phyloP scores from a whole-genome alignment of 768 basidiomycete species.

The Termitomyces eurrhizus region DNA sequence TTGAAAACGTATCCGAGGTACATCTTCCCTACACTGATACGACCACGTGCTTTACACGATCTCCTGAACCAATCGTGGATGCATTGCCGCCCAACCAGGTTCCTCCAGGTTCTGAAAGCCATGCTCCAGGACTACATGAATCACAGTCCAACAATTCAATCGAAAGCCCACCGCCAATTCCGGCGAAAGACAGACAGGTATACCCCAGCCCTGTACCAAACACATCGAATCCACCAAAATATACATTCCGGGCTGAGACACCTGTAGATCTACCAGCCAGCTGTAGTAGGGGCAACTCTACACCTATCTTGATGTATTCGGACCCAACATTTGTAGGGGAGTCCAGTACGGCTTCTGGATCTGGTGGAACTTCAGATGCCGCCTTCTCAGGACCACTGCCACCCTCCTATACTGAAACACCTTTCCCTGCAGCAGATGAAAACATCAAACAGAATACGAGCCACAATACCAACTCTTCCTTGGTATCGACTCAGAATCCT shows the following conservation, averaged over 20 bases:
- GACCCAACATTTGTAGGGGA: neutral
- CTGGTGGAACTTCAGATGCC: neutral
- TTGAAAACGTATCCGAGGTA: neutral
- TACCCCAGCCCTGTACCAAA: neutral
- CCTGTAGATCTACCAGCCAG: neutral
- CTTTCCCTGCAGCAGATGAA: neutral
- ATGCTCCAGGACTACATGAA: neutral
- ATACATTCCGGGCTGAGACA: neutral
- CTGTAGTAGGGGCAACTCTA: neutral
- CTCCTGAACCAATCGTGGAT: neutral
- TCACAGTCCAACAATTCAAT: neutral
- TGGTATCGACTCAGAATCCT: neutral
- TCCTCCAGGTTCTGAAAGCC: neutral
- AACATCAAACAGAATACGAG: neutral
- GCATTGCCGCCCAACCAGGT: too few relatives aligned
- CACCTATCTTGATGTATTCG: neutral
- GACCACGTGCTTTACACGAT: neutral
- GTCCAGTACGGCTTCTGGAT: neutral
- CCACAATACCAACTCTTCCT: neutral
- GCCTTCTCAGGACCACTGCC: neutral
- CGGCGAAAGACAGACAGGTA: neutral
- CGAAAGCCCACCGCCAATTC: neutral
- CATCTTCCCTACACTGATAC: neutral
- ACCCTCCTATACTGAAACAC: constrained; percentile 8
- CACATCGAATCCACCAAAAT: neutral